phyloP scores from a whole-genome alignment of 495 filamentous ascomycete species.

The Echria macrotheca region DNA sequence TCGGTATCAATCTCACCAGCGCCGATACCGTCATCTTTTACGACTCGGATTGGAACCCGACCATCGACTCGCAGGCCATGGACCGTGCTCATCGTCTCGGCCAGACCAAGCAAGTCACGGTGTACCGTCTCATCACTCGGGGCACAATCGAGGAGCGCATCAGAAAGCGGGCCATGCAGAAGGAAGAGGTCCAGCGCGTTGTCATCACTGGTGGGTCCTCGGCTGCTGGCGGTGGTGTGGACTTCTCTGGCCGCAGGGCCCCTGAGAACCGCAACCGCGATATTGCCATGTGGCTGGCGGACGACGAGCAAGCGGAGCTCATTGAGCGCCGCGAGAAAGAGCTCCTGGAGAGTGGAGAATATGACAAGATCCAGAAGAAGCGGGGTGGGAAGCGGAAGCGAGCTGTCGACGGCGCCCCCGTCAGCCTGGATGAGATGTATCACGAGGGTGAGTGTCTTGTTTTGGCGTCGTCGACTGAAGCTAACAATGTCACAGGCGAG shows the following conservation, averaged over 20 bases:
- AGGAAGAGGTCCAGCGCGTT: slow-evolving; percentile 98
- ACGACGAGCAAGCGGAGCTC: slow-evolving; percentile 87
- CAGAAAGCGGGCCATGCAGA: slow-evolving; percentile 93
- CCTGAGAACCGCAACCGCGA: slow-evolving; percentile 87
- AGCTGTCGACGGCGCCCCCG: slow-evolving; percentile 35
- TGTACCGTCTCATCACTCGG: slow-evolving; percentile 95
- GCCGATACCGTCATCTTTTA: slow-evolving; percentile 98
- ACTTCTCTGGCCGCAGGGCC: slow-evolving; percentile 85
- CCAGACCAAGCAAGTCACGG: slow-evolving; percentile 92
- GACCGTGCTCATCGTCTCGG: slow-evolving; percentile 97
- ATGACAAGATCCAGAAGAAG: slow-evolving; percentile 65
- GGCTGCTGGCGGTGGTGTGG: slow-evolving; percentile 56
- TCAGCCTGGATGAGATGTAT: slow-evolving; percentile 94
- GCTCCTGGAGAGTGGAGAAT: slow-evolving; percentile 56
- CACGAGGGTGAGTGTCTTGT: slow-evolving; percentile 72
- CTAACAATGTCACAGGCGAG: slow-evolving; percentile 58
- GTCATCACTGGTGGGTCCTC: slow-evolving; percentile 83
- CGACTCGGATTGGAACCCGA: slow-evolving; percentile 99
- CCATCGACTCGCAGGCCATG: slow-evolving; percentile 98
- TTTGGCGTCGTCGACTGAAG: neutral
- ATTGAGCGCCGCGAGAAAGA: slow-evolving; percentile 88
- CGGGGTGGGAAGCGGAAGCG: slow-evolving; percentile 46
- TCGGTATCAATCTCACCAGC: slow-evolving; percentile 94
- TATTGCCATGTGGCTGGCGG: slow-evolving; percentile 93
- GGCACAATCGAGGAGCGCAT: slow-evolving; percentile 98